Evolutionary conservation across 140 eudicot species (phyloP).

Genomic region (Ambrosia hybrid): DNA sequence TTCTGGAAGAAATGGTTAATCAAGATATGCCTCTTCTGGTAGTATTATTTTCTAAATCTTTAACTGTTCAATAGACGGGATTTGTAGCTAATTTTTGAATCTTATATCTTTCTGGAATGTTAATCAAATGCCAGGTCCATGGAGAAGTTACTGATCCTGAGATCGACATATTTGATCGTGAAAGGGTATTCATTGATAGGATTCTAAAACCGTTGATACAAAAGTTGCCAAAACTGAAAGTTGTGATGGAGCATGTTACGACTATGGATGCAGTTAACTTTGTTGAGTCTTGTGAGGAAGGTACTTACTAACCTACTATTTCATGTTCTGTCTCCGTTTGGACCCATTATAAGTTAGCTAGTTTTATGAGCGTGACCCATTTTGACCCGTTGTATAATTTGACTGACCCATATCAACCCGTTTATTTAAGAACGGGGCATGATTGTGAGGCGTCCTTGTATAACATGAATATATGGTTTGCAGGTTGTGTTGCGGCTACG

Average conservation of each 20-base stretch:
- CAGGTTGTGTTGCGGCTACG: conserved; percentile 89
- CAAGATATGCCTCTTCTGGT: conserved; percentile 95
- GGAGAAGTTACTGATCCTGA: conserved; percentile 92
- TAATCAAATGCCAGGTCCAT: conserved; percentile 65
- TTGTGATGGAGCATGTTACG: conserved; percentile 98
- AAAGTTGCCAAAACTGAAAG: conserved; percentile 72
- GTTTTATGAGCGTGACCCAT: neutral
- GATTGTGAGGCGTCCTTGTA: neutral
- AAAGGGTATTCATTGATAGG: conserved; percentile 78
- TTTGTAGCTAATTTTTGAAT: neutral
- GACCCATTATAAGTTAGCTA: neutral
- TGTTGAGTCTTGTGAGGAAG: conserved; percentile 82
- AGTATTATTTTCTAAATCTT: conserved; percentile 6
- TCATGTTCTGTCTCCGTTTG: neutral
- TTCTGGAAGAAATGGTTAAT: conserved; percentile 82
- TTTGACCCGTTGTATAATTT: conserved; percentile 2
- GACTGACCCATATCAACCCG: neutral
- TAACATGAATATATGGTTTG: conserved; percentile 12
- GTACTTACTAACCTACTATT: conserved; percentile 30
- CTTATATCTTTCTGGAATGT: neutral
- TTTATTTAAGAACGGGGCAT: too few relatives aligned
- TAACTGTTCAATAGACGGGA: neutral
- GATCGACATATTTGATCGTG: conserved; percentile 92
- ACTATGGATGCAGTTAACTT: conserved; percentile 85
- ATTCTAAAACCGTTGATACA: conserved; percentile 68